Evolutionary conservation across 805 yeast species (phyloP).

Genomic region (Spathaspora boniae): DNA sequence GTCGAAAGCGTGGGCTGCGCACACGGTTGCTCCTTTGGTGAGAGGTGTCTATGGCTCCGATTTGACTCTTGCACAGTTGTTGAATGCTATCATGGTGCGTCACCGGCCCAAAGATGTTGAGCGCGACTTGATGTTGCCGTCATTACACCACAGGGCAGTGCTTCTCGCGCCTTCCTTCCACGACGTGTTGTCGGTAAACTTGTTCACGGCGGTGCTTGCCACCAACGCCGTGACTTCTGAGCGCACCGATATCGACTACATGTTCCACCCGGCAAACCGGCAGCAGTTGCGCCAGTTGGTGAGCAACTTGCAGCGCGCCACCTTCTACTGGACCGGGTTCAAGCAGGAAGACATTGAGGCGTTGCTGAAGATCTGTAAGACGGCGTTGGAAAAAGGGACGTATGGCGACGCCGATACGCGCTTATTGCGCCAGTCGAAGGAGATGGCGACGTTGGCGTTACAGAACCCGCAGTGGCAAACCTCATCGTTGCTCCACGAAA

Average conservation of each 20-base stretch:
- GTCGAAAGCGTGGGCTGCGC: slow-evolving; percentile 44
- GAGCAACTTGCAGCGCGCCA: slow-evolving; percentile 59
- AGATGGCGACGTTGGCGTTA: slow-evolving; percentile 47
- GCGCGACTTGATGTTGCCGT: slow-evolving; percentile 54
- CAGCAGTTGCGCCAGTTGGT: slow-evolving; percentile 53
- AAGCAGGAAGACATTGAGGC: slow-evolving; percentile 54
- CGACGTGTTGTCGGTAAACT: slow-evolving; percentile 57
- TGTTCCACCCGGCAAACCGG: slow-evolving; percentile 63
- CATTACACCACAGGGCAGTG: slow-evolving; percentile 54
- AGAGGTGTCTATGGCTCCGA: slow-evolving; percentile 37
- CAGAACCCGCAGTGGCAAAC: slow-evolving; percentile 55
- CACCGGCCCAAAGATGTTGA: slow-evolving; percentile 56
- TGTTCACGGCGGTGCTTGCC: slow-evolving; percentile 65
- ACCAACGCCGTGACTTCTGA: slow-evolving; percentile 74
- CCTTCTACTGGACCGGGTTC: slow-evolving; percentile 77
- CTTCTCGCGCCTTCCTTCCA: slow-evolving; percentile 60
- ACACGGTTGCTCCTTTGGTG: slow-evolving; percentile 49
- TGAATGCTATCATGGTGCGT: slow-evolving; percentile 51
- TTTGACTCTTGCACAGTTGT: slow-evolving; percentile 36
- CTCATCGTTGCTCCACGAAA: slow-evolving; percentile 58
- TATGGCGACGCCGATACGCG: slow-evolving; percentile 37
- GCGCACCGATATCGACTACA: slow-evolving; percentile 61
- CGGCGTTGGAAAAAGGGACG: slow-evolving; percentile 37
- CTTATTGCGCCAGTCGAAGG: slow-evolving; percentile 43
- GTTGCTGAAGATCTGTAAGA: slow-evolving; percentile 46